Base-by-base conservation (phyloP, 1,139 yeast genomes). In the Magnusiomyces fungicola region DNA sequence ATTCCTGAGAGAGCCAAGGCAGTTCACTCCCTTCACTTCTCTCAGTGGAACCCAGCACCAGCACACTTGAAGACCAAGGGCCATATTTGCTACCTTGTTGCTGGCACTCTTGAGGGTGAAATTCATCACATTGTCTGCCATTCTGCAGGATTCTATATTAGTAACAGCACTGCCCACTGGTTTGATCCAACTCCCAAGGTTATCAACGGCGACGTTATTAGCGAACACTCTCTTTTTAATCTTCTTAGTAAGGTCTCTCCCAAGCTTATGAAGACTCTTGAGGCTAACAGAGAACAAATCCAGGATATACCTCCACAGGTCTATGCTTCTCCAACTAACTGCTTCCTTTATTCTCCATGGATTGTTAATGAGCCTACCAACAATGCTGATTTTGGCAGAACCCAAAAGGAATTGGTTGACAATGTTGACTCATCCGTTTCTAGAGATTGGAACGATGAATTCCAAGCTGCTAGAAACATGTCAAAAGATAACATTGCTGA, bases 21-120 rank as follows among this genome's bases (percentile, higher is more conserved):
- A 27, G 50, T 46, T 29, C 49, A 48, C 33, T 24, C 49, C 10
- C 33, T 51, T 16, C 47, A 74, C 49, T 64, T 88, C 46, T 85
- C 96, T n/a, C 79, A 80, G 51, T 90, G 96, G 94, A 82, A 87
- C 55, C 94, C 95, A 12, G 88, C 83, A 19, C 89, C 95, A n/a
- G 72, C 80, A 5, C 66, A 70, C 27, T 67, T 67, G 55, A 81
- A 76, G 62, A 70, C 71, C 51, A 78, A 75, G 62, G 98, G 97
- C 25, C 96, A 90, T 62, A 72, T 90, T 61, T 71, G 84, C 53
- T 92, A 92, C 66, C 72, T 92, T 59, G 78, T 79, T 49, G 73
- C 80, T 45, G 83, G 79, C 60, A 86, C 97, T 38, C 72, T 85
- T 56, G 97, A 92, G 67, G 84, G 84, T 57, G 95, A 87, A 62